phyloP scores from a whole-genome alignment of 306 rosid species.

The Begonia peltatifolia region DNA sequence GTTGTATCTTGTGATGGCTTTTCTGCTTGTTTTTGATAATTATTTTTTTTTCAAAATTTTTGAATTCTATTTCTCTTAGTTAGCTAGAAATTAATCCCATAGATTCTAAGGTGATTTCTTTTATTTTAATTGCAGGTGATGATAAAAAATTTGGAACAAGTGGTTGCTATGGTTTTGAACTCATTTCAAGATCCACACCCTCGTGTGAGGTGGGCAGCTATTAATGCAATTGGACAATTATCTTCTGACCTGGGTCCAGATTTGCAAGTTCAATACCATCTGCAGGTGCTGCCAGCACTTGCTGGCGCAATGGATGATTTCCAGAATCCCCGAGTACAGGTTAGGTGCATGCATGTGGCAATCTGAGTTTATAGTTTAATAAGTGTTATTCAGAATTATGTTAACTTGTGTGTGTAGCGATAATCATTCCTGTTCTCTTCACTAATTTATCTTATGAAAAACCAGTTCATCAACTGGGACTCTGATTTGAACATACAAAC shows the following conservation, averaged over 20 bases:
- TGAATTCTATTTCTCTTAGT: neutral
- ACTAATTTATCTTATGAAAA: too few species aligned
- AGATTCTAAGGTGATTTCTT: too few species aligned
- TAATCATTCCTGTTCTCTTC: too few species aligned
- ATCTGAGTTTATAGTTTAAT: neutral
- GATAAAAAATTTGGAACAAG: slow-evolving; percentile 88
- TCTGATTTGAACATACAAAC: too few species aligned
- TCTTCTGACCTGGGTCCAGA: slow-evolving; percentile 99
- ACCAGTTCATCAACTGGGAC: too few species aligned
- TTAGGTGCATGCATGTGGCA: slow-evolving; percentile 11
- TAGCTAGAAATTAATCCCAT: too few species aligned
- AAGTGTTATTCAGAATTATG: too few species aligned
- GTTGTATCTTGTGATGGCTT: too few species aligned
- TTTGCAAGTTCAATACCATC: slow-evolving; percentile 79
- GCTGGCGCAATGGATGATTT: slow-evolving; percentile 95
- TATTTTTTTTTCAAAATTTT: neutral
- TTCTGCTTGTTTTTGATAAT: too few species aligned
- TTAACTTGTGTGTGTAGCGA: too few species aligned
- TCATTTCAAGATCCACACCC: slow-evolving; percentile 93
- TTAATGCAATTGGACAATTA: slow-evolving; percentile 90
- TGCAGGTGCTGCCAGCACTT: slow-evolving; percentile 74
- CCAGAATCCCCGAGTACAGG: slow-evolving; percentile 98
- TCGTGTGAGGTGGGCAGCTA: slow-evolving; percentile 99
- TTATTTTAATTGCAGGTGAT: slow-evolving; percentile 46
- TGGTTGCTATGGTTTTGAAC: slow-evolving; percentile 90